Evolutionary conservation across 1,284 basidiomycete genomes (phyloP).

Genomic region (Tilletia indica): DNA sequence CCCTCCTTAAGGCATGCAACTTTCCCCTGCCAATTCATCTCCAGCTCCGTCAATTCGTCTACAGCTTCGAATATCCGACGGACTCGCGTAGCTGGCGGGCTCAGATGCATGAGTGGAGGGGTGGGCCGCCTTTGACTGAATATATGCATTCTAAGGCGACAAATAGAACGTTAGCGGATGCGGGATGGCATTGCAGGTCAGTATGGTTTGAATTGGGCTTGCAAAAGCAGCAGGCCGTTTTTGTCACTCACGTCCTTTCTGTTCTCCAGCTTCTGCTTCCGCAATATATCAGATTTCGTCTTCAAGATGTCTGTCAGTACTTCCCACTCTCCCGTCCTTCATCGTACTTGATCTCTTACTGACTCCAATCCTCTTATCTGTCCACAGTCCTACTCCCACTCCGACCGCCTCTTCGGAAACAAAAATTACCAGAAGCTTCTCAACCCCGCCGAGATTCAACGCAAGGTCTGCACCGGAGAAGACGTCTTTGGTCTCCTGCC

Average conservation of each 20-base stretch:
- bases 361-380: neutral
- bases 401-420: slow-evolving; percentile 66
- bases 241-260: neutral
- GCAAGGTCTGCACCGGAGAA: slow-evolving; percentile 65
- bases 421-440: slow-evolving; percentile 58
- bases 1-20: slow-evolving; percentile 65
- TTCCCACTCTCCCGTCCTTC: neutral
- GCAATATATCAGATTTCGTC: slow-evolving; percentile 64
- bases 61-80: slow-evolving; percentile 66
- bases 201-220: slow-evolving; percentile 14
- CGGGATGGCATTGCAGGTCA: slow-evolving; percentile 61
- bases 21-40: slow-evolving; percentile 66
- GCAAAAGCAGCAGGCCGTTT: neutral
- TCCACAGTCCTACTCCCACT: slow-evolving; percentile 64
- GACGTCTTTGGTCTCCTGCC: slow-evolving; percentile 67
- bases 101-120: slow-evolving; percentile 62
- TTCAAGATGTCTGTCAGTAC: slow-evolving; percentile 62
- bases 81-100: slow-evolving; percentile 63
- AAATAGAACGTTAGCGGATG: slow-evolving; percentile 64
- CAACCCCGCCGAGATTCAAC: slow-evolving; percentile 63
- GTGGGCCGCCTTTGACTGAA: slow-evolving; percentile 41
- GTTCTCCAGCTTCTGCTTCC: slow-evolving; percentile 65
- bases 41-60: slow-evolving; percentile 67
- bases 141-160: slow-evolving; percentile 66
- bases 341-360: neutral